phyloP scores from a whole-genome alignment of 1,139 yeast genomes.

The Saccharomyces hybrid region DNA sequence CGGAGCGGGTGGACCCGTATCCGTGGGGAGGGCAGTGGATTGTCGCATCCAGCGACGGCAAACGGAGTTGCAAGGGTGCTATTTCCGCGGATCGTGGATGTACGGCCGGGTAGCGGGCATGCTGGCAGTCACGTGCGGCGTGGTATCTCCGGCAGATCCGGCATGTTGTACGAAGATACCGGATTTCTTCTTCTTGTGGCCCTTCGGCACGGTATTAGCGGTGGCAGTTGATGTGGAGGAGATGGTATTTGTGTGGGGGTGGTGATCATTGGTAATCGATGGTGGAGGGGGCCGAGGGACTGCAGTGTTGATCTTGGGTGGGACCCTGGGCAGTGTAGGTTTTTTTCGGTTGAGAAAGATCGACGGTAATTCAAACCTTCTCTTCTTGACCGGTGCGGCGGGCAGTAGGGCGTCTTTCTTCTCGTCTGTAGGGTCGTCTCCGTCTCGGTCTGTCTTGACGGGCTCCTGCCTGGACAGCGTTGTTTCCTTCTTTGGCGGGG shows the following conservation, averaged over 20 bases:
- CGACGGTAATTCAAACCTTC: constrained; percentile 13
- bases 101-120: neutral
- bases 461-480: neutral
- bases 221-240: neutral
- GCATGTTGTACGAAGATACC: neutral
- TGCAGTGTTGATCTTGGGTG: constrained; percentile 1
- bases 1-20: neutral
- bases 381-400: constrained; percentile 11
- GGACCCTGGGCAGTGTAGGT: constrained; percentile 9
- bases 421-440: neutral
- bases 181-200: neutral
- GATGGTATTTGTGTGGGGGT: neutral
- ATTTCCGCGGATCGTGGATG: neutral
- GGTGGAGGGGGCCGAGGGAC: neutral
- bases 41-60: neutral
- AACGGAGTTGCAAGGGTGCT: neutral
- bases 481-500: neutral
- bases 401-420: neutral
- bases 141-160: neutral
- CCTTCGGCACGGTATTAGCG: neutral
- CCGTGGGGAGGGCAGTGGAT: neutral
- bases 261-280: neutral
- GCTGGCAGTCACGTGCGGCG: neutral
- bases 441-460: neutral
- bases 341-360: constrained; percentile 16